Evolutionary conservation across 2,329 filamentous ascomycete genomes (phyloP).

Genomic region (Pseudonectria buxi): DNA sequence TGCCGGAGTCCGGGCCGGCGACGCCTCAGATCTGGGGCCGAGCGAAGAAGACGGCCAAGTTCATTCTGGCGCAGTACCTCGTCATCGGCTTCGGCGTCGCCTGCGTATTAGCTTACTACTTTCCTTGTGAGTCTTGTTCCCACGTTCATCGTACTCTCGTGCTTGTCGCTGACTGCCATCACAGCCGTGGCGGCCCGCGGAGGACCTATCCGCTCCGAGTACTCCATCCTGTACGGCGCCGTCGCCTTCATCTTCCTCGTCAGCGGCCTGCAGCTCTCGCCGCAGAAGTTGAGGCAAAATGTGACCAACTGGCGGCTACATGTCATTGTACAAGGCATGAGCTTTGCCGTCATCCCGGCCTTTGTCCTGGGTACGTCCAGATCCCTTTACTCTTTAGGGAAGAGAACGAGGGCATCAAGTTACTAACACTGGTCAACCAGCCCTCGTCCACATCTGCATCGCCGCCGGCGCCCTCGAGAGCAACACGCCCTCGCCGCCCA

Average conservation of each 20-base stretch:
- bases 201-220: slow-evolving; percentile 46
- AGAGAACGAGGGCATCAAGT: neutral
- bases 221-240: slow-evolving; percentile 59
- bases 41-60: slow-evolving; percentile 15
- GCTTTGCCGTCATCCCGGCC: slow-evolving; percentile 59
- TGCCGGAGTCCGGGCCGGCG: neutral
- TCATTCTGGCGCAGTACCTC: slow-evolving; percentile 56
- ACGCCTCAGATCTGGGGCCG: slow-evolving; percentile 4
- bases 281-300: slow-evolving; percentile 53
- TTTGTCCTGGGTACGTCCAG: slow-evolving; percentile 46
- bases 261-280: slow-evolving; percentile 62
- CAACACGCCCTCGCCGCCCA: slow-evolving; percentile 53
- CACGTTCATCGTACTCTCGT: neutral
- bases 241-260: slow-evolving; percentile 65
- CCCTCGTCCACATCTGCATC: slow-evolving; percentile 40
- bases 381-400: neutral
- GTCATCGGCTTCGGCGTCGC: slow-evolving; percentile 53
- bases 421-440: slow-evolving; percentile 21
- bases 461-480: slow-evolving; percentile 42
- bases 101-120: slow-evolving; percentile 40
- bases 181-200: slow-evolving; percentile 42
- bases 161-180: slow-evolving; percentile 4
- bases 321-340: slow-evolving; percentile 58
- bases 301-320: slow-evolving; percentile 62
- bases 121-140: slow-evolving; percentile 30